Evolutionary conservation across 768 basidiomycete species (phyloP).

Genomic region (Mycena leptocephala): DNA sequence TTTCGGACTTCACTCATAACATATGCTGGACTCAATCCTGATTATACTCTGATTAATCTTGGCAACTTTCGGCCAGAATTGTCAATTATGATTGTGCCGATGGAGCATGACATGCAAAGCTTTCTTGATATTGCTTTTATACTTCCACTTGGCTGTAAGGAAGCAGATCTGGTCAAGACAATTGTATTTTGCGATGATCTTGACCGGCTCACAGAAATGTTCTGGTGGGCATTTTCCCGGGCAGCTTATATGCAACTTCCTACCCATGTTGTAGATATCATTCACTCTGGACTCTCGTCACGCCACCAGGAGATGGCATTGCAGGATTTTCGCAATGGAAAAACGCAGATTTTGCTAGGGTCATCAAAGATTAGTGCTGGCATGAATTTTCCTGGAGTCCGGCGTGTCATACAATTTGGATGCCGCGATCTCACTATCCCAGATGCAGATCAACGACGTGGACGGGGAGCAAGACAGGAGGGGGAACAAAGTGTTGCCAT

Average conservation of each 20-base stretch:
- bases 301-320: slow-evolving; percentile 35
- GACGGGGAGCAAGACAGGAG: neutral
- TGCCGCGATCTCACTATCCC: slow-evolving; percentile 22
- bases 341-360: neutral
- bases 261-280: slow-evolving; percentile 32
- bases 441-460: slow-evolving; percentile 32
- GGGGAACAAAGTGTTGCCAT: neutral
- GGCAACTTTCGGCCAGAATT: slow-evolving; percentile 43
- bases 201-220: slow-evolving; percentile 38
- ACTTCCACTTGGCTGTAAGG: slow-evolving; percentile 19
- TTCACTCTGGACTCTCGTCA: slow-evolving; percentile 40
- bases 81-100: slow-evolving; percentile 32
- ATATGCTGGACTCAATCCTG: slow-evolving; percentile 26
- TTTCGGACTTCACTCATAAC: slow-evolving; percentile 31
- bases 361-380: slow-evolving; percentile 19
- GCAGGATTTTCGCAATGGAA: slow-evolving; percentile 32
- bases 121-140: slow-evolving; percentile 41
- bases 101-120: slow-evolving; percentile 31
- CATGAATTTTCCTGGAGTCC: slow-evolving; percentile 36
- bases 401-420: slow-evolving; percentile 30
- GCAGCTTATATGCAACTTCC: slow-evolving; percentile 27
- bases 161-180: slow-evolving; percentile 2
- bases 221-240: slow-evolving; percentile 37
- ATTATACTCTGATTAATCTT: slow-evolving; percentile 38
- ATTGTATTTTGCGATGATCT: slow-evolving; percentile 36